phyloP scores from a whole-genome alignment of 805 yeast genomes.

The Nakazawaea peltata region DNA sequence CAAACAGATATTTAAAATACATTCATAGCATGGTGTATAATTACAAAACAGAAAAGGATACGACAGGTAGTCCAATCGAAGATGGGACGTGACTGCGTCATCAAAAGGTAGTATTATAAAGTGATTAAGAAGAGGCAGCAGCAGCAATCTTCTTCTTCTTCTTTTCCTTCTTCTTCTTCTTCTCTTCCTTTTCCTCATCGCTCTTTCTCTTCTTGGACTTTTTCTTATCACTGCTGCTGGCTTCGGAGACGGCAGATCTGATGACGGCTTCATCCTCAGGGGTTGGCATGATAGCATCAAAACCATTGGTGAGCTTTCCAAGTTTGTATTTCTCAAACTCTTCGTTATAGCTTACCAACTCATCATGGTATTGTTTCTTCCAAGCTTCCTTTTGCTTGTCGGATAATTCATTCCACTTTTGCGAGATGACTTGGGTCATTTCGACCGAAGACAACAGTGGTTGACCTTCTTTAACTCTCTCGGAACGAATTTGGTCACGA shows the following conservation, averaged over 20 bases:
- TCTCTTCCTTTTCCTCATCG: slow-evolving; percentile 25
- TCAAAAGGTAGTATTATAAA: too few relatives aligned
- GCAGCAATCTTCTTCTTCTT: too few relatives aligned
- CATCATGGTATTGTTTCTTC: slow-evolving; percentile 50
- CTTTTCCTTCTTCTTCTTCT: slow-evolving; percentile 45
- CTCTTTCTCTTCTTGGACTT: slow-evolving; percentile 30
- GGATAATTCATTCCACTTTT: slow-evolving; percentile 67
- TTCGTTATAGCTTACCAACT: slow-evolving; percentile 27
- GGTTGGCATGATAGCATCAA: too few relatives aligned
- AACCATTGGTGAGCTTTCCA: slow-evolving; percentile 18
- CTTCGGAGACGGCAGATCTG: too few relatives aligned
- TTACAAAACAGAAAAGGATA: too few relatives aligned
- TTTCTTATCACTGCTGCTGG: slow-evolving; percentile 13
- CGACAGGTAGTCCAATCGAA: too few relatives aligned
- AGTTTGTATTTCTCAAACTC: slow-evolving; percentile 21
- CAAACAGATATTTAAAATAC: too few relatives aligned
- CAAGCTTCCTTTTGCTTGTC: slow-evolving; percentile 67
- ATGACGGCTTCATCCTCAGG: too few relatives aligned
- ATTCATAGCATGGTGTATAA: too few relatives aligned
- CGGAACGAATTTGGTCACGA: slow-evolving; percentile 64
- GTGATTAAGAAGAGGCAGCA: too few relatives aligned
- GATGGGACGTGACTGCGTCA: too few relatives aligned
- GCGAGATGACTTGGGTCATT: slow-evolving; percentile 70
- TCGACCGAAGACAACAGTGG: slow-evolving; percentile 68
- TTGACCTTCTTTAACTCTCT: slow-evolving; percentile 50